Base-by-base conservation (phyloP, 306 rosid genomes). In the Styphnolobium japonicum region DNA sequence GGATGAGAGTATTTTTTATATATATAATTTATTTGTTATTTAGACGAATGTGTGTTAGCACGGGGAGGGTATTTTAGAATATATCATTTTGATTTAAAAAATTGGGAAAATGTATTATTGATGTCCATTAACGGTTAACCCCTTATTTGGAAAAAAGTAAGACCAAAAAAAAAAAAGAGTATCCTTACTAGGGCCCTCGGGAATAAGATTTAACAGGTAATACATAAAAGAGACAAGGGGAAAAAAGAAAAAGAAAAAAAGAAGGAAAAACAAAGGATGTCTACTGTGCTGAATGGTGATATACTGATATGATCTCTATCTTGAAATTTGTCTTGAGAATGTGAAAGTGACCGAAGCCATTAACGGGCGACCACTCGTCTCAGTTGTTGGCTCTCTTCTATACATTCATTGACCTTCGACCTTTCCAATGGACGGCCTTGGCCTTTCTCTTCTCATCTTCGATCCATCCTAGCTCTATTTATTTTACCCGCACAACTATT, bases 321-420 rank as follows among this genome's bases (percentile, higher is more conserved):
- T 79, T 51, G 25, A 74, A 51, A 42, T 10, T 42, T 42, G 4
- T 42, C 48, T 42, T 42, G 4, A 19, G 9, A n/a, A 25, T 6
- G 55, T 23, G 81, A 70, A 62, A 82, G 67, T 76, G 74, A 61
- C 51, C 12, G 27, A 70, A 49, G 18, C 61, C 49, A 45, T 52
- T 45, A 53, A 19, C 15, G 80, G 68, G 57, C 85, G 76, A 34
- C 77, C 77, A 57, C 60, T 81, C 76, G 73, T 82, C 85, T 49
- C 77, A 43, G 77, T 18, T 76, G 81, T 82, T 40, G 85, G 76
- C 76, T 57, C 9, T n/a, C 27, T 21, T 39, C 73, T 51, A 56
- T 42, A 55, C 46, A n/a, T 39, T 78, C 19, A 67, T 60, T 75
- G 12, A 39, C 31, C 66, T 49, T 45, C 81, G 67, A 39, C 72